phyloP scores from a whole-genome alignment of 2,329 filamentous ascomycete genomes.

The Aureobasidium uvarum region DNA sequence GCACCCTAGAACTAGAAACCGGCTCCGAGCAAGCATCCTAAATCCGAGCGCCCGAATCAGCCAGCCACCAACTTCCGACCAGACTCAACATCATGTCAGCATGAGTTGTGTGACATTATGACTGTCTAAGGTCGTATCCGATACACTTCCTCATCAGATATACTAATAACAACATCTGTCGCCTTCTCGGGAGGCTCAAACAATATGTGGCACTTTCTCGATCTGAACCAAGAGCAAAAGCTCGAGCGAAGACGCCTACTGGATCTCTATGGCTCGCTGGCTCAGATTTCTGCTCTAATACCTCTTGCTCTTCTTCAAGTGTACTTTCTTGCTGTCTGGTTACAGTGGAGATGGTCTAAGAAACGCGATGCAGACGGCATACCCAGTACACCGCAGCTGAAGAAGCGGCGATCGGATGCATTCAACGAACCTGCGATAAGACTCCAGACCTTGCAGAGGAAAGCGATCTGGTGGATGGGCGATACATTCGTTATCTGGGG shows the following conservation, averaged over 20 bases:
- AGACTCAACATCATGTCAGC: neutral
- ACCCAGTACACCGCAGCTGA: conserved; percentile 46
- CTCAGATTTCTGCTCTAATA: conserved; percentile 54
- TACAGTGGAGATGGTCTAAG: conserved; percentile 30
- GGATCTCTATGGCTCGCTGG: conserved; percentile 56
- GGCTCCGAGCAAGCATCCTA: neutral
- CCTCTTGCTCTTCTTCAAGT: conserved; percentile 47
- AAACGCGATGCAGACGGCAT: conserved; percentile 32
- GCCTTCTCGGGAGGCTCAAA: neutral
- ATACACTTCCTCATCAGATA: too few species aligned
- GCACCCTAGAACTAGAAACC: neutral
- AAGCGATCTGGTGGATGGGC: conserved; percentile 39
- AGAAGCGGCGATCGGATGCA: conserved; percentile 34
- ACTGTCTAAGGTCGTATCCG: neutral
- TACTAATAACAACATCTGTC: neutral
- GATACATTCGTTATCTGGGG: conserved; percentile 33
- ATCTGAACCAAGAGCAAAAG: conserved; percentile 51
- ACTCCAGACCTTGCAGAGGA: conserved; percentile 34
- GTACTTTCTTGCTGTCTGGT: conserved; percentile 41
- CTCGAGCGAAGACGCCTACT: conserved; percentile 53
- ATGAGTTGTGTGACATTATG: neutral
- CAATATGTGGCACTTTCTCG: conserved; percentile 52
- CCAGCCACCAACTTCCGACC: neutral
- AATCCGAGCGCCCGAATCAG: neutral
- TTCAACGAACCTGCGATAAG: conserved; percentile 33